Conservation (phyloP, 805 yeast species). For the Ogataea polymorpha region DNA sequence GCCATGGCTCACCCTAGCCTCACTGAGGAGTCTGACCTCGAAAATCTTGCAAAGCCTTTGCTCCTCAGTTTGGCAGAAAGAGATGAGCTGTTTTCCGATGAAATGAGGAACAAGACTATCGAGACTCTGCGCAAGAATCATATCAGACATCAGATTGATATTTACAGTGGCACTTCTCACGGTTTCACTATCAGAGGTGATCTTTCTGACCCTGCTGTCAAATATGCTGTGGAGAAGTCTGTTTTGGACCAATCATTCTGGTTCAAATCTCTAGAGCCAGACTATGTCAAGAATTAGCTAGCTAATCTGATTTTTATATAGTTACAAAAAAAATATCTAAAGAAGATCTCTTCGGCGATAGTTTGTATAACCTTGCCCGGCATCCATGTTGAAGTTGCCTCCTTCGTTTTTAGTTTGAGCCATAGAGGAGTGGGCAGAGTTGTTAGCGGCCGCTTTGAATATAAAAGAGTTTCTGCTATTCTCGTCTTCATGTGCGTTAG, state of each 20-base stretch:
- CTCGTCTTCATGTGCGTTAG: conserved; percentile 15
- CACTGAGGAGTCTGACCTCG: conserved; percentile 62
- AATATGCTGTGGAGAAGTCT: conserved; percentile 67
- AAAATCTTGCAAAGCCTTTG: conserved; percentile 56
- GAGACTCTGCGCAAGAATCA: conserved; percentile 44
- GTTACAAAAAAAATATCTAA: not conserved
- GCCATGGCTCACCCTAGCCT: conserved; percentile 84
- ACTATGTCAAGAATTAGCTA: not conserved
- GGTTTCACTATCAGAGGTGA: conserved; percentile 86
- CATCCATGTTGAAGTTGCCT: not conserved
- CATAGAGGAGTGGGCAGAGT: conserved; percentile 9
- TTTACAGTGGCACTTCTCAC: conserved; percentile 64
- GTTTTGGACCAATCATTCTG: conserved; percentile 43
- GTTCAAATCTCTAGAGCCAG: conserved; percentile 28
- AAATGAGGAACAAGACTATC: conserved; percentile 61
- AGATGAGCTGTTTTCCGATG: conserved; percentile 62
- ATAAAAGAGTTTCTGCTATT: conserved; percentile 19
- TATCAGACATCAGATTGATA: conserved; percentile 54
- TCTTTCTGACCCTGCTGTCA: conserved; percentile 44
- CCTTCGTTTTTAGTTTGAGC: conserved; percentile 8
- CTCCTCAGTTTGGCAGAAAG: conserved; percentile 71
- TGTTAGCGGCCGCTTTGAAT: conserved; percentile 13
- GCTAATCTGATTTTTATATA: not conserved
- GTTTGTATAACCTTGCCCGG: conserved; percentile 7
- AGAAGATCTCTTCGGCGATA: conserved; percentile 19